Percentiles rank a stretch among this genome's conserved stretches.
Evolutionary conservation across 352 stramenopile species (phyloP).

Genomic region (Phytopythium delawarense): DNA sequence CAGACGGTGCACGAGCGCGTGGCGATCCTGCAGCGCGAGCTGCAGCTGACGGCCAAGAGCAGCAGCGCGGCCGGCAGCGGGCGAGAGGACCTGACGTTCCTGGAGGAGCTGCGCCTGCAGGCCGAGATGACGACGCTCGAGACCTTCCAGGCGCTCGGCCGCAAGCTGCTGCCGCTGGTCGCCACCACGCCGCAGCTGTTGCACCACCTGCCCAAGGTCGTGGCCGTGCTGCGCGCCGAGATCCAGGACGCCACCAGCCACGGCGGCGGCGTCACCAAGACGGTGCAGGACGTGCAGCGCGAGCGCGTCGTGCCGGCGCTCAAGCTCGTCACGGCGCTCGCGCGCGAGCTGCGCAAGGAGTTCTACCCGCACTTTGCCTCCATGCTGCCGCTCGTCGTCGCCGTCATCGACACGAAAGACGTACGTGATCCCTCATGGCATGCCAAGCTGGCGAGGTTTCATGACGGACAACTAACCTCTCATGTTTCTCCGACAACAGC

Average conservation of each 20-base stretch:
- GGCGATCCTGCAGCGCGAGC: constrained; percentile 66
- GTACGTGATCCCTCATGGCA: constrained; percentile 21
- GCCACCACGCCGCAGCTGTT: constrained; percentile 82
- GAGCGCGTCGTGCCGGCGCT: constrained; percentile 71
- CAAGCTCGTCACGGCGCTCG: constrained; percentile 79
- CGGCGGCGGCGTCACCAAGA: constrained; percentile 8
- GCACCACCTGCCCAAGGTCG: constrained; percentile 74
- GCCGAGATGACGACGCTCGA: constrained; percentile 82
- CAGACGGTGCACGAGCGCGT: constrained; percentile 81
- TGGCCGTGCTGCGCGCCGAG: constrained; percentile 54
- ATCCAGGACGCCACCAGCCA: constrained; percentile 32
- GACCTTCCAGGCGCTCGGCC: constrained; percentile 72
- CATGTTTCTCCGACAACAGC: too few species aligned
- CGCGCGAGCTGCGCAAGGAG: constrained; percentile 78
- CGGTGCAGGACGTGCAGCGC: constrained; percentile 54
- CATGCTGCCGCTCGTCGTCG: constrained; percentile 60
- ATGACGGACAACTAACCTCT: not conserved
- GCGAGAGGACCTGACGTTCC: constrained; percentile 63
- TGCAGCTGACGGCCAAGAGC: constrained; percentile 81
- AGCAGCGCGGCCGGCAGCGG: constrained; percentile 46
- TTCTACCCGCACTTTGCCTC: constrained; percentile 82
- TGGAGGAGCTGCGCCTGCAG: constrained; percentile 76
- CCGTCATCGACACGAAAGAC: constrained; percentile 83
- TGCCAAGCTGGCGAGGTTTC: not conserved
- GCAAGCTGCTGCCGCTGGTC: constrained; percentile 63